Conservation (phyloP, 2,329 filamentous ascomycete species). For the Fusarium sp. region DNA sequence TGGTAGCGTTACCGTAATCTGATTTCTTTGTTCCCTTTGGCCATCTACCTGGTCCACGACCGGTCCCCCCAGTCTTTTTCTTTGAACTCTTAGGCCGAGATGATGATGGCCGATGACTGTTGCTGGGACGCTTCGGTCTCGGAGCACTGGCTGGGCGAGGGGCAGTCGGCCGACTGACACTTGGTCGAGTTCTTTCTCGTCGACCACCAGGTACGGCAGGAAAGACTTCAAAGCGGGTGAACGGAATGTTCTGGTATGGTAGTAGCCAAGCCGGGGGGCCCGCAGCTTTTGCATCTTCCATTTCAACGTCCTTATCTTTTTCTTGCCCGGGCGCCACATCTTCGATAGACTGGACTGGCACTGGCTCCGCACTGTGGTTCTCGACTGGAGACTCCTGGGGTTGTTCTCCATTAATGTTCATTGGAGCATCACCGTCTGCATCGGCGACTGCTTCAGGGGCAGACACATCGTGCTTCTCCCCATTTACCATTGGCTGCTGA, state of each 20-base stretch:
- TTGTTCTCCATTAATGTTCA: constrained; percentile 1
- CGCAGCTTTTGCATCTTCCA: constrained; percentile 42
- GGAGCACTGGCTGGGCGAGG: constrained; percentile 49
- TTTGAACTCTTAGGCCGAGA: constrained; percentile 51
- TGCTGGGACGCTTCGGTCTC: constrained; percentile 52
- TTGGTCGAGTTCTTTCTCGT: constrained; percentile 56
- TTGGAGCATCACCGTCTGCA: background rate
- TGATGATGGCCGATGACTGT: constrained; percentile 43
- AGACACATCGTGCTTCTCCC: constrained; percentile 24
- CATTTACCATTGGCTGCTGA: constrained; percentile 38
- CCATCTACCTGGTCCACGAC: constrained; percentile 71
- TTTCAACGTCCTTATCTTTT: constrained; percentile 43
- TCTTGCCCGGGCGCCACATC: constrained; percentile 46
- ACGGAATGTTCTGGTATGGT: constrained; percentile 68
- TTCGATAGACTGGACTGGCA: constrained; percentile 46
- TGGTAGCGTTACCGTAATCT: constrained; percentile 73
- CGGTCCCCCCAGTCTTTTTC: constrained; percentile 69
- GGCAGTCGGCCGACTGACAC: constrained; percentile 50
- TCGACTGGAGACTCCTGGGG: constrained; percentile 7
- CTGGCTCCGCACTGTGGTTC: constrained; percentile 40
- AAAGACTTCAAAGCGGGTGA: constrained; percentile 80
- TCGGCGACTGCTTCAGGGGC: background rate
- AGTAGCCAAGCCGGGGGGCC: constrained; percentile 54
- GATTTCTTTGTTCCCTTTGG: constrained; percentile 75
- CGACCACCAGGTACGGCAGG: constrained; percentile 67